These are phyloP conservation scores for Clonostachys rhizophaga DNA, from an alignment of 2,329 filamentous ascomycete genomes.

Conservation along the genomic window DNA sequence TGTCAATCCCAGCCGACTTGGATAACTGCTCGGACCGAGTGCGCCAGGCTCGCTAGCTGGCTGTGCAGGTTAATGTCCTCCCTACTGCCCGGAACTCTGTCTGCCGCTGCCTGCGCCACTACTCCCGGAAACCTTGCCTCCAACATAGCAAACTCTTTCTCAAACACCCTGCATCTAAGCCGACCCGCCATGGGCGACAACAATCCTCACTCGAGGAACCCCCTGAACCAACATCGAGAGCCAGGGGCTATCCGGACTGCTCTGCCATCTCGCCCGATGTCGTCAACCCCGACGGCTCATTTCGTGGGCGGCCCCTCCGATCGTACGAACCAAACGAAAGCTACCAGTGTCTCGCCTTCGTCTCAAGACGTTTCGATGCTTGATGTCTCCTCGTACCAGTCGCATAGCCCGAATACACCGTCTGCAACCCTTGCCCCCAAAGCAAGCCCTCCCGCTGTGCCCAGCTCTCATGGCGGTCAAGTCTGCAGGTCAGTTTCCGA, in stretches of 20 bases:
- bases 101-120: no score
- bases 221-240: slow-evolving; percentile 19
- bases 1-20: no score
- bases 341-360: slow-evolving; percentile 14
- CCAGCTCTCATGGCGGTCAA: slow-evolving; percentile 48
- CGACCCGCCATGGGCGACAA: slow-evolving; percentile 17
- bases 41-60: no score
- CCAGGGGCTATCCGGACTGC: slow-evolving; percentile 23
- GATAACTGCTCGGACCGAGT: no score
- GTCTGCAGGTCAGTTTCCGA: slow-evolving; percentile 60
- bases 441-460: slow-evolving; percentile 3
- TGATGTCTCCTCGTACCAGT: slow-evolving; percentile 14
- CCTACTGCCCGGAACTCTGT: no score
- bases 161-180: no score
- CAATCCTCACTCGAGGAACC: slow-evolving; percentile 10
- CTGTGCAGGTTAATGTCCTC: no score
- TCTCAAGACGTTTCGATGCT: slow-evolving; percentile 15
- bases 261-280: slow-evolving; percentile 29
- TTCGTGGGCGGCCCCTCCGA: not conserved
- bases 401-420: slow-evolving; percentile 18
- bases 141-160: no score
- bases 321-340: not conserved
- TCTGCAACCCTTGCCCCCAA: slow-evolving; percentile 8
- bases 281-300: slow-evolving; percentile 14
- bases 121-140: no score